Base-by-base conservation (phyloP, 2,329 filamentous ascomycete genomes). In the Aspergillus pseudotamarii region DNA sequence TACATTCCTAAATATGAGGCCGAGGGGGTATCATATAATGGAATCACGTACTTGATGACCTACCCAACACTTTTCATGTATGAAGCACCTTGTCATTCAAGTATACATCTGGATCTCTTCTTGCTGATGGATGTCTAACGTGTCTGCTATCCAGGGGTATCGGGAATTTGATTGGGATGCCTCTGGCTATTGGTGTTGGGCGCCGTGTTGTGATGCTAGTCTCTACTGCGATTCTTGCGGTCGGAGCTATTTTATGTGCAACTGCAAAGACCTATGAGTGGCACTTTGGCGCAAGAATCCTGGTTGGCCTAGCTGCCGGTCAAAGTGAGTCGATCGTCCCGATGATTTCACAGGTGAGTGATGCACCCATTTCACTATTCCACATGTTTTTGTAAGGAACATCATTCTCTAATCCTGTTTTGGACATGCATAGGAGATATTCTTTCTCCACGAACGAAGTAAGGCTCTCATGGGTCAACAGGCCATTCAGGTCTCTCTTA, bases 391-490 rank as follows among this genome's bases (percentile, higher is more conserved):
- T 12, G 1, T 3, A 23, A 46, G 21, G 6, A 23, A 6, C n/a
- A 12, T 23, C 21, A 14, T 12, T 26, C 6, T 36, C 16, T 36
- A 14, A 16, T 36, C 1, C 14, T 36, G 21, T 46, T 23, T 14
- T 2, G 21, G 21, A 46, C 16, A n/a, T 28, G 23, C 2, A 5
- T 19, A 71, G 69, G 70, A 80, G 59, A 73, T 81, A 12, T 80
- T 80, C 65, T 83, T 82, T 62, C 67, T 83, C 0, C 81, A 82
- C 68, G 80, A 83, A 66, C 71, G 80, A 5, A 78, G 78, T 46
- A 80, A 66, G 30, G 66, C 63, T 2, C 67, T 73, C 19, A 82
- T 81, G 78, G 75, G 78, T 60, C 80, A 82, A 58, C 75, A 76
- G 30, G 76, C 79, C 0, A 76, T 78, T 11, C 79, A 82, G 53